Base-by-base conservation (phyloP, 495 filamentous ascomycete species). In the Oidiodendron maius region DNA sequence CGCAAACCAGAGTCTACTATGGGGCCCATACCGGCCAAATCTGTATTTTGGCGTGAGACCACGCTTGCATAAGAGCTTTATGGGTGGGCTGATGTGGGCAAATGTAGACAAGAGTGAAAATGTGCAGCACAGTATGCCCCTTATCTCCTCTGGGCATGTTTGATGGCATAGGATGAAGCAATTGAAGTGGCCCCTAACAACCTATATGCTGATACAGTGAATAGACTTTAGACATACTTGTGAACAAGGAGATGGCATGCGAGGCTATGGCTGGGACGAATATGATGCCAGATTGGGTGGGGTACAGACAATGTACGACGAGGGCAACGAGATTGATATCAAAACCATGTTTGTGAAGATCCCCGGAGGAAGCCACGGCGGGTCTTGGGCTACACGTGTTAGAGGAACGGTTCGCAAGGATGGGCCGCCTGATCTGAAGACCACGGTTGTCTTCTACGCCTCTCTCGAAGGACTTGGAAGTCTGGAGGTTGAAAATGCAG, bases 251-350 rank as follows among this genome's bases (percentile, higher is more conserved):
- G 89, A 95, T 61, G 86, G 83, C 49, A 96, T 98, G 85, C 82
- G 81, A 35, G 90, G 93, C 28, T 98, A 98, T 62, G 93, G 91
- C 50, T 98, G 93, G 93, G 91, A 97, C 54, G 78, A 93, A 58
- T 98, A 94, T 67, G 93, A 97, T 64, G 81, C 87, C 17, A 75
- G 93, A 40, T 82, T 74, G 36, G 93, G 93, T 55, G 93, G 93
- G 40, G 71, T 83, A 18, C 87, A 98, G 70, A 86, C 85, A 16
- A 91, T 98, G 46, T 86, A 89, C 58, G 93, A 98, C 59, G 81
- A 77, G 15, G 84, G 80, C 24, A 98, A 98, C 65, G 77, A 73
- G 46, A 72, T 98, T 46, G 91, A 97, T 67, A 74, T 98, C 51
- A 90, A 84, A 23, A 96, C 93, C 21, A 83, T 86, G 42, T 97